Evolutionary conservation across 495 filamentous ascomycete species (phyloP), one percentile per base, ranked within the genome.

Genomic region (Neurospora africana): DNA sequence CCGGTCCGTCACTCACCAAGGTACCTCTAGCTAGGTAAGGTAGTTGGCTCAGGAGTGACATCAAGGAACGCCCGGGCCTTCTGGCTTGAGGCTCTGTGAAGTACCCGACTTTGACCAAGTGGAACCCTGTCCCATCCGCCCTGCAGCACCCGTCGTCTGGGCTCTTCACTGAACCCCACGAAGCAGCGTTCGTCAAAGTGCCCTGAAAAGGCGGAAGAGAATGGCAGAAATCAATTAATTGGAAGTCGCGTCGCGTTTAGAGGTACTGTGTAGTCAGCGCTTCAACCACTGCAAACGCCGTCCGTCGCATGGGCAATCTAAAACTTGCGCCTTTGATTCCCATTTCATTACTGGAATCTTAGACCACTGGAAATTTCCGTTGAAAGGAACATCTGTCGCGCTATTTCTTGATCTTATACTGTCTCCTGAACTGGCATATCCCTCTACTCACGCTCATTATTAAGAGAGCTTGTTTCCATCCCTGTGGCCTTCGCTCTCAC

Each of bases 241-340:
- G 15, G 30, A 77, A 73, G 71, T 78, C 74, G 75, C 76, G 76
- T 74, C 76, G 72, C 76, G 74, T 68, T 17, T 23, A 65, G 53
- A 61, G 27, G 53, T 65, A 15, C 27, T 65, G 5, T 2, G 2
- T 33, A 33, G 33, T 65, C n/a, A 65, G 53, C 53, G 53, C 53
- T 65, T 65, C 53, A 65, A 61, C 53, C 53, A 65, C 13, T 65
- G 53, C 53, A 65, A 65, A 65, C 53, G 53, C 53, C 53, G 15
- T 65, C 27, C 27, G 30, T 65, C 53, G 53, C 53, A 65, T 65
- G 27, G 53, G 21, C 13, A 61, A 33, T 61, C 53, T 61, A 19
- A 17, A 19, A 61, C 53, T 33, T 61, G 53, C 15, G 30, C 53
- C 27, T 65, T 30, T 65, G 53, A 65, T 65, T 65, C 27, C 53